Percentiles rank a stretch among this genome's conserved stretches.
Evolutionary conservation across 768 basidiomycete species (phyloP).

Genomic region (Lactarius deliciosus): DNA sequence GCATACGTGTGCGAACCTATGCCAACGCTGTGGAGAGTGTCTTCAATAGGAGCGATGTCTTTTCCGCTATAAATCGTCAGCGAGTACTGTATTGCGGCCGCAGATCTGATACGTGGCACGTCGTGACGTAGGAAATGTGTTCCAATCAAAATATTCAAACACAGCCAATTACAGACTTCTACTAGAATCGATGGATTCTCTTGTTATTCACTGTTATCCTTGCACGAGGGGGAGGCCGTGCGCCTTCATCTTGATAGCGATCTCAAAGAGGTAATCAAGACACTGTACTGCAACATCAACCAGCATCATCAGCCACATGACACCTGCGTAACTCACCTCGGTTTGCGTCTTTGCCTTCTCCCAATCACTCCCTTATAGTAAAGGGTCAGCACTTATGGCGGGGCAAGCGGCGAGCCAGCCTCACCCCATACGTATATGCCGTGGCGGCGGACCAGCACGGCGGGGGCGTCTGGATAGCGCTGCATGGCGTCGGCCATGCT

Average conservation of each 20-base stretch:
- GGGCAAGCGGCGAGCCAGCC: constrained; percentile 27
- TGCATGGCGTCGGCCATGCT: constrained; percentile 87
- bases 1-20: neutral
- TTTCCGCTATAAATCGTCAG: neutral
- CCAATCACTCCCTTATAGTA: constrained; percentile 61
- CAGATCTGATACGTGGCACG: neutral
- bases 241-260: constrained; percentile 78
- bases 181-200: neutral
- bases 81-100: neutral
- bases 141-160: neutral
- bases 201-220: constrained; percentile 17
- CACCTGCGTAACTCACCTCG: constrained; percentile 48
- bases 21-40: neutral
- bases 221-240: constrained; percentile 56
- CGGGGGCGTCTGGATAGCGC: constrained; percentile 76
- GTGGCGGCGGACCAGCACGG: constrained; percentile 72
- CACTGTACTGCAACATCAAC: constrained; percentile 42
- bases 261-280: constrained; percentile 88
- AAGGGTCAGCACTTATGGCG: neutral
- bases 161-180: neutral
- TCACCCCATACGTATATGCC: constrained; percentile 86
- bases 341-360: constrained; percentile 88
- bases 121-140: neutral
- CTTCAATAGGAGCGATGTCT: neutral
- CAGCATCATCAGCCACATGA: neutral